phyloP scores from a whole-genome alignment of 169 alveolate species.

The Cryptosporidium parvum region DNA sequence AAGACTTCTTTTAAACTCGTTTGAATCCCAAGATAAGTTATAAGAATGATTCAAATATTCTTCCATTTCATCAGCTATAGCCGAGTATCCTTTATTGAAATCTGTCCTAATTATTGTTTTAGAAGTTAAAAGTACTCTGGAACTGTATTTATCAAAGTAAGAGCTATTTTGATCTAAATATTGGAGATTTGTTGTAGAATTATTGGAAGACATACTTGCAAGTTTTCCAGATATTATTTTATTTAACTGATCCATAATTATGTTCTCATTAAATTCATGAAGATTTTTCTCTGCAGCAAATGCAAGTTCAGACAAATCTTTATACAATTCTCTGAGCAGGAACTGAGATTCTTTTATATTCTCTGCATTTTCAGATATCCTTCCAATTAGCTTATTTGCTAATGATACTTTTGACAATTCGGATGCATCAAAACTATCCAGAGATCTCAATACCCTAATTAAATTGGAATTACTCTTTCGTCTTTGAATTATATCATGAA shows the following conservation, averaged over 20 bases:
- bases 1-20: conserved; percentile 3
- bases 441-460: conserved; percentile 14
- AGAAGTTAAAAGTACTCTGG: background rate
- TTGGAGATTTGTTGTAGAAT: background rate
- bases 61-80: conserved; percentile 26
- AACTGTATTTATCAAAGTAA: background rate
- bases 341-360: conserved; percentile 16
- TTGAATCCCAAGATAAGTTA: conserved; percentile 4
- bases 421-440: conserved; percentile 29
- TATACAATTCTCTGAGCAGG: conserved; percentile 14
- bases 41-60: conserved; percentile 23
- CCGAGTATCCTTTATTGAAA: background rate
- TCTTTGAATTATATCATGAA: conserved; percentile 43
- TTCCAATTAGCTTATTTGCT: conserved; percentile 37
- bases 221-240: conserved; percentile 17
- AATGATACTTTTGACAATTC: conserved; percentile 22
- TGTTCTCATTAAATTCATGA: background rate
- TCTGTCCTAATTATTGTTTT: background rate
- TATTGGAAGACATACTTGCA: conserved; percentile 19
- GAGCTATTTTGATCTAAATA: background rate
- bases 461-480: conserved; percentile 48
- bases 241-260: conserved; percentile 14
- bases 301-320: conserved; percentile 41
- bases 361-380: conserved; percentile 7
- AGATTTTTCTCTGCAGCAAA: background rate